phyloP scores from a whole-genome alignment of 768 basidiomycete genomes.

The Dioszegia hungarica region DNA sequence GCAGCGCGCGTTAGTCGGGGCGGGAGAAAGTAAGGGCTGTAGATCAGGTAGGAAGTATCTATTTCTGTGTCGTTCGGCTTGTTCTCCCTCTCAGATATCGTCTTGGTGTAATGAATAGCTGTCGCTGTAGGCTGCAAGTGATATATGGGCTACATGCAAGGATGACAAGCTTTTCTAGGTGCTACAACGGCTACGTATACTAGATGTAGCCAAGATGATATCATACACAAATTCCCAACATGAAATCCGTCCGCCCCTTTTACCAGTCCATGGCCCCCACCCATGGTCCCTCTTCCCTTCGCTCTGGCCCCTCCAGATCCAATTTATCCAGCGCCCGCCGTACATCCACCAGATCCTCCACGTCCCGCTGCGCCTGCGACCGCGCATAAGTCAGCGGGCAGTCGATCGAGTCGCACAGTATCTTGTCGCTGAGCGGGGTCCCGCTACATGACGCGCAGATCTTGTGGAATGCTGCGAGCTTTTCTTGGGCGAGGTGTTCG shows the following conservation, averaged over 20 bases:
- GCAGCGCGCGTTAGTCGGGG: neutral
- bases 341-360: constrained; percentile 42
- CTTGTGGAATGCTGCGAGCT: constrained; percentile 58
- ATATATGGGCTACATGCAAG: too few species aligned
- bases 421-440: constrained; percentile 57
- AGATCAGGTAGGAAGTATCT: too few species aligned
- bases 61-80: too few species aligned
- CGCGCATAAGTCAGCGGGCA: constrained; percentile 78
- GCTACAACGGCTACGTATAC: too few species aligned
- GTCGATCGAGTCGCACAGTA: constrained; percentile 75
- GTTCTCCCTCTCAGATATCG: too few species aligned
- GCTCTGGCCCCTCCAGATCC: constrained; percentile 2
- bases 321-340: constrained; percentile 3
- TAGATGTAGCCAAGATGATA: too few species aligned
- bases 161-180: too few species aligned
- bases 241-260: neutral
- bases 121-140: too few species aligned
- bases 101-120: too few species aligned
- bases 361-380: constrained; percentile 53
- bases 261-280: constrained; percentile 10
- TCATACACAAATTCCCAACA: neutral
- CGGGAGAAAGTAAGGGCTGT: neutral
- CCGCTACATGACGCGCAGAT: constrained; percentile 70
- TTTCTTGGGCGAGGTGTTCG: constrained; percentile 57
- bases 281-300: constrained; percentile 1